phyloP scores from a whole-genome alignment of 169 alveolate species.

The Plasmodium falciparum region DNA sequence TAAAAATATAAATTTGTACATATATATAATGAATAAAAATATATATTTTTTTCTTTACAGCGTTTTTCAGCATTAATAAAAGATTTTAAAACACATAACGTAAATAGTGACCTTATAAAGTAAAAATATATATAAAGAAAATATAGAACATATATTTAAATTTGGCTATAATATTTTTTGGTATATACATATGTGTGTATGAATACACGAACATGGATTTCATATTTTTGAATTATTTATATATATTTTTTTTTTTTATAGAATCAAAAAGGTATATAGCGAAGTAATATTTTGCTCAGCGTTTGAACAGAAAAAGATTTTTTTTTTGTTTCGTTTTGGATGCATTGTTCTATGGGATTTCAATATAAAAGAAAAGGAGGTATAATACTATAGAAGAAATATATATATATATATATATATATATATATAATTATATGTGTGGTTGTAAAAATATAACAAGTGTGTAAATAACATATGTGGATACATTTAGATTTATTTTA shows the following conservation, averaged over 20 bases:
- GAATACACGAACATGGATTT: no score
- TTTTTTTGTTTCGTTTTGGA: conserved; percentile 82
- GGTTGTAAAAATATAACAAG: conserved; percentile 7
- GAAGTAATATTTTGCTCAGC: conserved; percentile 82
- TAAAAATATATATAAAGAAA: neutral
- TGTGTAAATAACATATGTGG: conserved; percentile 10
- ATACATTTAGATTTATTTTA: neutral
- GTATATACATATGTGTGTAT: neutral
- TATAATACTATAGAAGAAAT: conserved; percentile 45
- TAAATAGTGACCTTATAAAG: conserved; percentile 47
- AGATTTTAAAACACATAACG: conserved; percentile 48
- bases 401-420: neutral
- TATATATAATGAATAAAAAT: neutral
- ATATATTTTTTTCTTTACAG: neutral
- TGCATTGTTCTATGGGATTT: conserved; percentile 86
- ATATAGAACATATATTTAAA: no score
- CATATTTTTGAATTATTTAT: neutral
- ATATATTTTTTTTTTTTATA: conserved; percentile 8
- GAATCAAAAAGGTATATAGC: conserved; percentile 82
- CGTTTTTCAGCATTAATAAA: conserved; percentile 54
- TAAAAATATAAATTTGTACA: neutral
- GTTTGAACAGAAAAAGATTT: conserved; percentile 73
- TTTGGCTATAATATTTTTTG: no score
- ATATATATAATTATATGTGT: no score
- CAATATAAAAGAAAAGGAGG: conserved; percentile 79